Evolutionary conservation across 2,329 filamentous ascomycete genomes (phyloP), one percentile per base, ranked within the genome.

Genomic region (Colletotrichum sp.): DNA sequence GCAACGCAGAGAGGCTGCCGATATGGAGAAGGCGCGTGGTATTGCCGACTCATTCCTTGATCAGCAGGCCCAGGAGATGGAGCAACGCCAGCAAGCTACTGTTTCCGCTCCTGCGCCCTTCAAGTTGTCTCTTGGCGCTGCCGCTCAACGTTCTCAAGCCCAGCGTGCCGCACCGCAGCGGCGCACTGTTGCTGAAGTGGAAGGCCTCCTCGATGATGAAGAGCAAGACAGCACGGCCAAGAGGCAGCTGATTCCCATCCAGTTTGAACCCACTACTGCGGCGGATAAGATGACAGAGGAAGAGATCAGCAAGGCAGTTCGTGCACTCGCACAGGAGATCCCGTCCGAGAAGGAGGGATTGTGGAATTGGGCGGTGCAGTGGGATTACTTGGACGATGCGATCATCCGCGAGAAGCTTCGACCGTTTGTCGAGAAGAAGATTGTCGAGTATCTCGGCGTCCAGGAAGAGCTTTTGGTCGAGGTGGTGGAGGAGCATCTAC

Each of bases 341-440:
- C 97, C 97, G 0, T 94, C 93, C 16, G 94, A 97, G 82, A 95
- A 94, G 83, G 92, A 94, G 4, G 95, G 95, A 0, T 89, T 99
- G 5, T 99, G 96, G 95, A 91, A 90, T n/a, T 99, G 96, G 95
- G 88, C 94, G 21, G 92, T 99, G 83, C 94, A 96, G 80, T 99
- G 97, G 97, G 94, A 98, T 67, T 95, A 93, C 85, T 90, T 99
- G 83, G 95, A 98, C 82, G 94, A 97, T 77, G 89, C 90, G 18
- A 90, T 97, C 57, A 92, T 99, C 75, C 91, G 92, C 76, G 94
- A 98, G 78, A 96, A 98, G 83, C 92, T 99, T 79, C 92, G 94
- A 81, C 96, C 96, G 34, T 99, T 98, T 86, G 95, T 99, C 72
- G 96, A 98, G 88, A 98, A 98, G 91, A 99, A 99, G 90, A 95